Conservation (phyloP, 139 green algal species). For the Auxenochlorella pyrenoidosa region DNA sequence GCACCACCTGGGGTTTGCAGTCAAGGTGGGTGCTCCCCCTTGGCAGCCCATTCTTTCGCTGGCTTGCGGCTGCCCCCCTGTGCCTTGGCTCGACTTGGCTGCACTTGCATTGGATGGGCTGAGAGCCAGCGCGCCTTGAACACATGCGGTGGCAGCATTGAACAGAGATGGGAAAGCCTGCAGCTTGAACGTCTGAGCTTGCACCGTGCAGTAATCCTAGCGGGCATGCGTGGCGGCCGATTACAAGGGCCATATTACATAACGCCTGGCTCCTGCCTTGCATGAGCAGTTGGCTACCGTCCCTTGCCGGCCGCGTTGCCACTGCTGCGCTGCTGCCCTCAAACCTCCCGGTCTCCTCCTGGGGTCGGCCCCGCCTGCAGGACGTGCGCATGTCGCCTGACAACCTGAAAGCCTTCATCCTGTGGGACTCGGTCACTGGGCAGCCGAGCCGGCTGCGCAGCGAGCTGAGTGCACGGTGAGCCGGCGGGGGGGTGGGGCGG, state of each 20-base stretch:
- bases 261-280: no score
- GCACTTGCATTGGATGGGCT: no score
- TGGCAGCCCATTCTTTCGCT: background rate
- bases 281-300: no score
- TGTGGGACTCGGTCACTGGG: slow-evolving; percentile 51
- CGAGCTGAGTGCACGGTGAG: slow-evolving; percentile 40
- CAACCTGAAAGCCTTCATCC: slow-evolving; percentile 61
- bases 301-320: background rate
- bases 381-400: slow-evolving; percentile 66
- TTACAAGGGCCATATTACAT: no score
- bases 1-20: slow-evolving; percentile 28
- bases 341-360: background rate
- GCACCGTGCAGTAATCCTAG: no score
- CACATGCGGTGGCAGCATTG: no score
- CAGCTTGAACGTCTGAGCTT: no score
- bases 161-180: no score
- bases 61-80: background rate
- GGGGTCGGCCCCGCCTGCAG: background rate
- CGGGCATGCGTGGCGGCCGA: no score
- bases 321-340: background rate
- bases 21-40: background rate
- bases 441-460: background rate
- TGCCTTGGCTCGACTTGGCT: no score
- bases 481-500: no score
- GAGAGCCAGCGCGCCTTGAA: no score